These are phyloP conservation scores for Lipomyces yamanashiensis DNA, from an alignment of 805 yeast species.

Conservation along the genomic window DNA sequence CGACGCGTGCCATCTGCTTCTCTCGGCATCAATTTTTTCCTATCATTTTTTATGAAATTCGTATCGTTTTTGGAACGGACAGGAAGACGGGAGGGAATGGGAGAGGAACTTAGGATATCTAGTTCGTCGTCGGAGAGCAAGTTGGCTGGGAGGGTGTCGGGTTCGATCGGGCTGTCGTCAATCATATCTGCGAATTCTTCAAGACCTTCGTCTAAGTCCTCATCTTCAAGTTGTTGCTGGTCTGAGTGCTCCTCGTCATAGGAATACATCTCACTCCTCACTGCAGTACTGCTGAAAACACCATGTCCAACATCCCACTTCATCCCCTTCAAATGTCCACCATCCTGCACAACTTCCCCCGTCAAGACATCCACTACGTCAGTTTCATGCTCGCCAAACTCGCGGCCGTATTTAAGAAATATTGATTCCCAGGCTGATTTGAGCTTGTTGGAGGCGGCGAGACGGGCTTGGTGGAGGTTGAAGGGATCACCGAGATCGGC, in stretches of 20 bases:
- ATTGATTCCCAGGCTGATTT: constrained; percentile 45
- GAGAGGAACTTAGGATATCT: constrained; percentile 9
- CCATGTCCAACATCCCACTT: constrained; percentile 2
- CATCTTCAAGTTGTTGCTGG: neutral
- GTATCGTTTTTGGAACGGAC: neutral
- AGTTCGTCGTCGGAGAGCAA: constrained; percentile 2
- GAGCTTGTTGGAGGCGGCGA: constrained; percentile 33
- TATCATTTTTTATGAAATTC: neutral
- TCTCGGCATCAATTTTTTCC: neutral
- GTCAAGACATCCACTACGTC: constrained; percentile 59
- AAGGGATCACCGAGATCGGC: neutral
- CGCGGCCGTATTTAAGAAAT: constrained; percentile 44
- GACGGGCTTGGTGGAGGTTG: constrained; percentile 23
- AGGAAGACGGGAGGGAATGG: neutral
- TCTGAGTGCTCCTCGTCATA: neutral
- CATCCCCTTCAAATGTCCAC: constrained; percentile 61
- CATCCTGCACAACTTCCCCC: constrained; percentile 65
- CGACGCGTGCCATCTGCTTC: neutral
- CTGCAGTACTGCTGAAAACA: neutral
- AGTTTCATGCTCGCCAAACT: constrained; percentile 43
- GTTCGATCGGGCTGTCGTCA: constrained; percentile 7
- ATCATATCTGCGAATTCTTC: constrained; percentile 7
- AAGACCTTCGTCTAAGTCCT: neutral
- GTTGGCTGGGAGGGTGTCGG: neutral
- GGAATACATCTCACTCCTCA: neutral